Evolutionary conservation across 2,329 filamentous ascomycete genomes (phyloP).

Genomic region (Stemphylium lycopersici): DNA sequence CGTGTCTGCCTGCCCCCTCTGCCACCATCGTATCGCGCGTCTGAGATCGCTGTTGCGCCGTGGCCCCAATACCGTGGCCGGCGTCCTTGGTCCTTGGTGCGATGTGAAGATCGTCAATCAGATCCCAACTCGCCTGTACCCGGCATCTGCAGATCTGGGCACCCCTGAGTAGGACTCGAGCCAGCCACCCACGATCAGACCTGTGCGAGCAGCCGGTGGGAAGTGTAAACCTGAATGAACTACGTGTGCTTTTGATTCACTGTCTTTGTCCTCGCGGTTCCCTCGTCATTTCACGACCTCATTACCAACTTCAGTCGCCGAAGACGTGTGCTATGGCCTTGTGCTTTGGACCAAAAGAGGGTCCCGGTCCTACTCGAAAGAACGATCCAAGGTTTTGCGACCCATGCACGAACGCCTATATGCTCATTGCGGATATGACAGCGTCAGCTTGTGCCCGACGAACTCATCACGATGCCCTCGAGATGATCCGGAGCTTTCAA

Average conservation of each 20-base stretch:
- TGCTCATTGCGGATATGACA: background rate
- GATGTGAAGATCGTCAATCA: conserved; percentile 6
- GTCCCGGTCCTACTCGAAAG: background rate
- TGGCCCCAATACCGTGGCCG: conserved; percentile 1
- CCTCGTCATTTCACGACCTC: background rate
- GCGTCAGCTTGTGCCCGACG: background rate
- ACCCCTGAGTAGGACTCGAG: background rate
- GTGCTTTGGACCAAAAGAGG: background rate
- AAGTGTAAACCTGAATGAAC: background rate
- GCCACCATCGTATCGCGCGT: background rate
- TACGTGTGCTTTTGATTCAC: background rate
- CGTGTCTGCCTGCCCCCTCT: background rate
- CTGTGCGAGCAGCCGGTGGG: too few species aligned
- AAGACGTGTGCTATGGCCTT: background rate
- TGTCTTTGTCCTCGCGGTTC: background rate
- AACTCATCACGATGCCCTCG: background rate
- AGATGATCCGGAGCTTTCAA: background rate
- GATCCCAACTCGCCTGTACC: conserved; percentile 8
- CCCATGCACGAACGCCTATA: background rate
- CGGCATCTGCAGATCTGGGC: conserved; percentile 5
- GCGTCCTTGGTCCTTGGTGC: background rate
- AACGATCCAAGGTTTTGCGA: background rate
- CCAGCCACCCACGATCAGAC: background rate
- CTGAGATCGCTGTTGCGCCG: conserved; percentile 5
- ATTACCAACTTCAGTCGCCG: too few species aligned